phyloP scores from a whole-genome alignment of 192 early-diverging fungal species.

The Helicostylum pulchrum region DNA sequence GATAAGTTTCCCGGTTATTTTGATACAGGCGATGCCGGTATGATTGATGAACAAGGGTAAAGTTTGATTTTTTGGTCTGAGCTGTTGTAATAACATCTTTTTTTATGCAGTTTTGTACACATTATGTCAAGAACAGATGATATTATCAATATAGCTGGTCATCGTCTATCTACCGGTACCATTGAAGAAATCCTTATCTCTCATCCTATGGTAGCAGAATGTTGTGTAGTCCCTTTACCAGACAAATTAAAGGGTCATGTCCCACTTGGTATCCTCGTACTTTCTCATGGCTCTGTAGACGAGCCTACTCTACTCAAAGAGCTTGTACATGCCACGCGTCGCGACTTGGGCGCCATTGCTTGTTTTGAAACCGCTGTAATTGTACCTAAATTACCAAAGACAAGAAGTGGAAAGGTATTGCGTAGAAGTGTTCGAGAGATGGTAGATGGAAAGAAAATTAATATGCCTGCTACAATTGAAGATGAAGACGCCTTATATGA shows the following conservation, averaged over 20 bases:
- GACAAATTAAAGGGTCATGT: slow-evolving; percentile 68
- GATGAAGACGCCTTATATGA: slow-evolving; percentile 58
- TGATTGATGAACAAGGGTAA: slow-evolving; percentile 68
- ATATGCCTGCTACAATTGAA: slow-evolving; percentile 82
- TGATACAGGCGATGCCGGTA: slow-evolving; percentile 81
- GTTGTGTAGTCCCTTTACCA: slow-evolving; percentile 64
- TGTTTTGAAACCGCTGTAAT: slow-evolving; percentile 70
- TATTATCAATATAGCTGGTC: slow-evolving; percentile 82
- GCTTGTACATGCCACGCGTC: slow-evolving; percentile 58
- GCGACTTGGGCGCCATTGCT: slow-evolving; percentile 78
- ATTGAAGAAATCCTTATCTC: slow-evolving; percentile 73
- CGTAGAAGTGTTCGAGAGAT: slow-evolving; percentile 73
- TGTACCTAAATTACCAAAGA: slow-evolving; percentile 78
- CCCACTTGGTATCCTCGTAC: slow-evolving; percentile 61
- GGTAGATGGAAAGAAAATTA: slow-evolving; percentile 58
- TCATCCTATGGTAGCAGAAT: slow-evolving; percentile 63
- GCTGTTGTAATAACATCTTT: neutral
- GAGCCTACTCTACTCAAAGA: slow-evolving; percentile 40
- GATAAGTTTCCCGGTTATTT: slow-evolving; percentile 75
- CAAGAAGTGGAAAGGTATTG: slow-evolving; percentile 81
- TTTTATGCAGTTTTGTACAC: slow-evolving; percentile 49
- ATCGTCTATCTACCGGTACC: slow-evolving; percentile 76
- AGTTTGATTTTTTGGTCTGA: slow-evolving; percentile 21
- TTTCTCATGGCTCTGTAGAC: slow-evolving; percentile 16
- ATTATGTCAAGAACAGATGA: slow-evolving; percentile 71